Percentiles rank a stretch among this genome's conserved stretches.
These are phyloP conservation scores for Exophiala mesophila DNA, from an alignment of 2,329 filamentous ascomycete genomes.

Conservation along the genomic window DNA sequence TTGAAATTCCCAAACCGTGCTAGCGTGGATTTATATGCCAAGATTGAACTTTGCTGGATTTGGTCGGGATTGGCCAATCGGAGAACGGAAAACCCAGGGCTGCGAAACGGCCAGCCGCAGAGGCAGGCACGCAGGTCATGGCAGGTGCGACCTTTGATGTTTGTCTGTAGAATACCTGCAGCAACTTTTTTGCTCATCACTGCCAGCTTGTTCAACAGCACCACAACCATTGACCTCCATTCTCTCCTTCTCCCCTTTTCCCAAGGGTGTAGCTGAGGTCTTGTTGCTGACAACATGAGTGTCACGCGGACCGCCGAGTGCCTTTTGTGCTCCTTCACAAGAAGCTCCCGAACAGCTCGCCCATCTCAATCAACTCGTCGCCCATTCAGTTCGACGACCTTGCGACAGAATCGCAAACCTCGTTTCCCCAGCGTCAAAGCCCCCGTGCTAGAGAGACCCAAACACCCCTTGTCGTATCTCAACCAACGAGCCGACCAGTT, in stretches of 20 bases:
- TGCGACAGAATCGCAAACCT: slow-evolving; percentile 34
- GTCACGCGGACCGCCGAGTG: slow-evolving; percentile 46
- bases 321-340: slow-evolving; percentile 43
- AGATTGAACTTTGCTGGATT: slow-evolving; percentile 1
- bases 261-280: neutral
- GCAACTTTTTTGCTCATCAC: neutral
- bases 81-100: too few species aligned
- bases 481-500: slow-evolving; percentile 14
- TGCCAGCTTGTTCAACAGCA: neutral
- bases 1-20: slow-evolving; percentile 3
- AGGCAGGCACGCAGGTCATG: neutral
- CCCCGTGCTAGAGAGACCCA: slow-evolving; percentile 27
- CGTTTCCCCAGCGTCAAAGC: slow-evolving; percentile 38
- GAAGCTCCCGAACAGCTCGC: slow-evolving; percentile 34
- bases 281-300: slow-evolving; percentile 39
- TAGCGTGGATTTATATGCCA: slow-evolving; percentile 8
- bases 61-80: slow-evolving; percentile 5
- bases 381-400: slow-evolving; percentile 45
- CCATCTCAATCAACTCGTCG: slow-evolving; percentile 42
- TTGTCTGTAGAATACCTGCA: neutral
- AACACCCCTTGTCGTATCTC: slow-evolving; percentile 1
- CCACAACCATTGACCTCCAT: neutral
- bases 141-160: neutral
- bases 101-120: neutral
- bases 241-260: slow-evolving; percentile 1